These are phyloP conservation scores for Oryza glaberrima DNA, from an alignment of 176 grass and related monocot species.

Conservation along the genomic window DNA sequence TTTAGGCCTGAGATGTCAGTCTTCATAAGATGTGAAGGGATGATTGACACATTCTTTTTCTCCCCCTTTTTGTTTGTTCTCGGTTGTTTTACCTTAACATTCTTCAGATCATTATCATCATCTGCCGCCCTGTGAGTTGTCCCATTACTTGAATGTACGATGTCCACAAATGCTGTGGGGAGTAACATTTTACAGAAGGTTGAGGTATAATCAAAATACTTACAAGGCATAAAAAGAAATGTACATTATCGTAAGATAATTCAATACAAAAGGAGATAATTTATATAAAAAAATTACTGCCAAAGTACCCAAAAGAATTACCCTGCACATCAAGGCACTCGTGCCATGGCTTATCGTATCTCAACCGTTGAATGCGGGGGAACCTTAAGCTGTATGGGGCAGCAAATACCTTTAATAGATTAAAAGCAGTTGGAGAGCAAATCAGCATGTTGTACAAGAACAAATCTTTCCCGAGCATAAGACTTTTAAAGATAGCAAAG, in stretches of 20 bases:
- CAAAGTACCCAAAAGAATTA: conserved; percentile 49
- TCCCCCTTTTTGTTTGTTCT: conserved; percentile 67
- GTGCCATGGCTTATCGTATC: conserved; percentile 97
- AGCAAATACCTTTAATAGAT: conserved; percentile 76
- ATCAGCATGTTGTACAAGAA: conserved; percentile 33
- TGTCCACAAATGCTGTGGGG: conserved; percentile 74
- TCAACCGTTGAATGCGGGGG: conserved; percentile 78
- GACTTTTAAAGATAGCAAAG: conserved; percentile 17
- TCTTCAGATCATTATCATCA: conserved; percentile 54
- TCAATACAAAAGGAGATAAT: conserved; percentile 11
- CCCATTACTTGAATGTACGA: conserved; percentile 87
- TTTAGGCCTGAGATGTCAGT: conserved; percentile 81
- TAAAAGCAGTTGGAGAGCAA: conserved; percentile 32
- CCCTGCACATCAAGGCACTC: conserved; percentile 95
- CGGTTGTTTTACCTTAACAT: conserved; percentile 44
- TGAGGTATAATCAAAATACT: conserved; percentile 41
- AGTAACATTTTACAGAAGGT: conserved; percentile 39
- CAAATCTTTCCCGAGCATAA: conserved; percentile 29
- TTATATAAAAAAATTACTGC: conserved; percentile 13
- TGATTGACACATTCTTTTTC: conserved; percentile 67
- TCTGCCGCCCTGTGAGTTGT: conserved; percentile 58
- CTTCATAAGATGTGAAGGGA: conserved; percentile 87
- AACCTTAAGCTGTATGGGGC: conserved; percentile 92
- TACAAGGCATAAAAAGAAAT: conserved; percentile 14
- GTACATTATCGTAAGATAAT: conserved; percentile 25